A percentile compares a stretch with the other conserved stretches of the same genome.
These are phyloP conservation scores for Nyctanthes arbortristis DNA, from an alignment of 257 asterid species.

Conservation along the genomic window DNA sequence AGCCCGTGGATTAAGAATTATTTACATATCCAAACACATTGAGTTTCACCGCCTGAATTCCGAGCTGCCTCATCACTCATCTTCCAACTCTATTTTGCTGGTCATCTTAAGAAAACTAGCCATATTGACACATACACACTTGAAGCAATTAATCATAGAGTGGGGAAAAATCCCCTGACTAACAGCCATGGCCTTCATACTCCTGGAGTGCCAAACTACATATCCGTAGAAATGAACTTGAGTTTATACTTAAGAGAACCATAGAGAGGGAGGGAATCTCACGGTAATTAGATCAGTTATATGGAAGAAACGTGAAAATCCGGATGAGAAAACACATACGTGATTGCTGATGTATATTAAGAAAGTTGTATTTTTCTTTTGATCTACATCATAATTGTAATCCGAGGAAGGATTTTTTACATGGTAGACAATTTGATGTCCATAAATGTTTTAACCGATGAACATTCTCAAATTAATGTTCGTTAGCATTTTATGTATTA, in stretches of 20 bases:
- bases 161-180: no score
- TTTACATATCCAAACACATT: neutral
- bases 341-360: neutral
- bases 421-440: neutral
- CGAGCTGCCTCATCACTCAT: no score
- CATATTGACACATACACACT: no score
- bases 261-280: neutral
- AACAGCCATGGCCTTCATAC: no score
- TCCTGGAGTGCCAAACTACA: neutral
- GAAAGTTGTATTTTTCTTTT: neutral
- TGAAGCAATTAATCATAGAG: neutral
- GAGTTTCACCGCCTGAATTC: neutral
- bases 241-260: neutral
- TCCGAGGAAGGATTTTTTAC: neutral
- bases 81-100: neutral
- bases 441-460: neutral
- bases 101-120: neutral
- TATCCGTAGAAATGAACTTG: neutral
- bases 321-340: neutral
- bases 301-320: neutral
- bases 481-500: neutral
- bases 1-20: neutral
- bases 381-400: neutral
- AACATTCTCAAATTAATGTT: neutral
- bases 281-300: no score